Evolutionary conservation across 2,329 filamentous ascomycete species (phyloP).

Genomic region (Pseudocercospora vitis): DNA sequence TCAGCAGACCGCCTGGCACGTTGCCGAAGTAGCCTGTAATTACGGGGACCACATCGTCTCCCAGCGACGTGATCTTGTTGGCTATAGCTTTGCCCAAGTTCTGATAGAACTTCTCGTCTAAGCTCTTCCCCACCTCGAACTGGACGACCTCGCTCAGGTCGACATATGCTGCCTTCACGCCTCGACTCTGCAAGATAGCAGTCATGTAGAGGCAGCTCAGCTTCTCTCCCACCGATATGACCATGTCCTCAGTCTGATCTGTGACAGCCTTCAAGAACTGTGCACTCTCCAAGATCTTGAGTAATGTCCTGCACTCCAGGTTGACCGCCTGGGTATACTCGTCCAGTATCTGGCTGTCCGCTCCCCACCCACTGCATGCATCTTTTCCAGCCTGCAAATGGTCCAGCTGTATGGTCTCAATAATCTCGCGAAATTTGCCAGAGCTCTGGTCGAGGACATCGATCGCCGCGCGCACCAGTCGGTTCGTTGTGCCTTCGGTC

Average conservation of each 20-base stretch:
- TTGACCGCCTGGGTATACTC: conserved; percentile 67
- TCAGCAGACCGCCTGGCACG: conserved; percentile 85
- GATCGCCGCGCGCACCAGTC: conserved; percentile 53
- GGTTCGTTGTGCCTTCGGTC: conserved; percentile 89
- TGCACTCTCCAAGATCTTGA: conserved; percentile 69
- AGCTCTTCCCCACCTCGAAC: conserved; percentile 48
- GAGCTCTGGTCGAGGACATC: conserved; percentile 45
- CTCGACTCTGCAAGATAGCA: conserved; percentile 74
- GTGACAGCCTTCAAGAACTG: conserved; percentile 57
- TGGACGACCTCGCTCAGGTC: conserved; percentile 82
- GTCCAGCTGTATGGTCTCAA: conserved; percentile 78
- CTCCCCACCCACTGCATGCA: conserved; percentile 31
- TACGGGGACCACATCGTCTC: conserved; percentile 49
- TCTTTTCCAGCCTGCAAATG: conserved; percentile 71
- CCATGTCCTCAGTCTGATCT: conserved; percentile 60
- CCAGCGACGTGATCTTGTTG: conserved; percentile 45
- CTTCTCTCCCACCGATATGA: conserved; percentile 95
- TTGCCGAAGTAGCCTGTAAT: conserved; percentile 91
- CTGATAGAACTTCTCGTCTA: conserved; percentile 51
- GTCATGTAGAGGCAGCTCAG: conserved; percentile 91
- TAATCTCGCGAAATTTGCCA: conserved; percentile 67
- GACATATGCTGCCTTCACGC: conserved; percentile 83
- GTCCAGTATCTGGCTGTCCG: conserved; percentile 45
- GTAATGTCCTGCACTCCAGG: conserved; percentile 75
- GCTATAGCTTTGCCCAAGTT: conserved; percentile 45